Percentiles rank a stretch among this genome's conserved stretches.
Conservation (phyloP, 1,284 basidiomycete genomes). For the Ceratobasidium papillatum region DNA sequence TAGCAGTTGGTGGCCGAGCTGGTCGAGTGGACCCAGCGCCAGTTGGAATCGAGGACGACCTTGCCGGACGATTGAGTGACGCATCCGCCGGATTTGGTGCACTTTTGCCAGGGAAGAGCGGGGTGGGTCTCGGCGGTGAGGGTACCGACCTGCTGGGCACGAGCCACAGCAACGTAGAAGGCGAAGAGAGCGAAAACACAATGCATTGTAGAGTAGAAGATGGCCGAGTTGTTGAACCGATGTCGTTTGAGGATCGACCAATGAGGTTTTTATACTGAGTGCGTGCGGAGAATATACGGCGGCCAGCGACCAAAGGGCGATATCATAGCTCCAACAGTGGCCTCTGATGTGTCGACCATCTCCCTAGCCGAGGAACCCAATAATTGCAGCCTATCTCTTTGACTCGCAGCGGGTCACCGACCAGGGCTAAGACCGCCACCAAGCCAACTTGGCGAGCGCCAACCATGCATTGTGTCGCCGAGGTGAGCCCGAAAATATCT, state of each 20-base stretch:
- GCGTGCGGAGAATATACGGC: slow-evolving; percentile 2
- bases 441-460: slow-evolving; percentile 17
- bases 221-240: slow-evolving; percentile 3
- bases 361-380: not conserved
- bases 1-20: slow-evolving; percentile 58
- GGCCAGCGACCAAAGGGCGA: not conserved
- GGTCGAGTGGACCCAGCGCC: slow-evolving; percentile 44
- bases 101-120: slow-evolving; percentile 41
- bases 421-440: slow-evolving; percentile 4
- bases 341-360: not conserved
- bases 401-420: not conserved
- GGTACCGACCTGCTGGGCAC: slow-evolving; percentile 44
- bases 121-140: slow-evolving; percentile 43
- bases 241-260: not conserved
- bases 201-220: not conserved
- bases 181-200: slow-evolving; percentile 39
- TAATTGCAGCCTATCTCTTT: not conserved
- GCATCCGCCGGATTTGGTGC: slow-evolving; percentile 44
- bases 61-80: slow-evolving; percentile 26
- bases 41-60: slow-evolving; percentile 44
- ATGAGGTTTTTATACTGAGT: not conserved
- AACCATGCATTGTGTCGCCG: not conserved
- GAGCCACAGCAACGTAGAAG: slow-evolving; percentile 39
- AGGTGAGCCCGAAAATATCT: slow-evolving; percentile 9
- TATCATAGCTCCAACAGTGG: not conserved